A percentile compares a stretch with the other conserved stretches of the same genome.
phyloP scores from a whole-genome alignment of 2,329 filamentous ascomycete species.

The Helotiales sp. region DNA sequence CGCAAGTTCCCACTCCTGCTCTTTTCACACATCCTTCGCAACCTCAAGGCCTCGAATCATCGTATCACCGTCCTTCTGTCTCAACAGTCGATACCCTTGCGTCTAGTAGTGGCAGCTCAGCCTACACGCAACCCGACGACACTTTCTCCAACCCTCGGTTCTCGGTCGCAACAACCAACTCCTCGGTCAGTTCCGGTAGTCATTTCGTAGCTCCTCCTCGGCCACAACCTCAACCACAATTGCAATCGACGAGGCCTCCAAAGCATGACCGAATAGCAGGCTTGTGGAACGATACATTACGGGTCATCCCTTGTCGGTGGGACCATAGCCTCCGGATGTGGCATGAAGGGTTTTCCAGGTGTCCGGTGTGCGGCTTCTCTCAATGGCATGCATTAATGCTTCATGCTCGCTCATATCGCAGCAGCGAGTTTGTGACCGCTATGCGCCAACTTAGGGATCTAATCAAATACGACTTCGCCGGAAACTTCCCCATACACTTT shows the following conservation, averaged over 20 bases:
- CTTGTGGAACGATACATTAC: constrained; percentile 31
- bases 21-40: constrained; percentile 3
- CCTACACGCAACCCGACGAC: constrained; percentile 27
- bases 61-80: constrained; percentile 28
- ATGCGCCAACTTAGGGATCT: constrained; percentile 25
- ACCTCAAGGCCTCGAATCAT: neutral
- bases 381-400: constrained; percentile 36
- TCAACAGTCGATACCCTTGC: constrained; percentile 25
- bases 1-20: neutral
- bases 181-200: constrained; percentile 28
- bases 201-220: constrained; percentile 13
- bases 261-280: constrained; percentile 32
- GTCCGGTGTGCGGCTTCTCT: constrained; percentile 32
- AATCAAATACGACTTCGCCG: constrained; percentile 30
- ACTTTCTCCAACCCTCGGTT: constrained; percentile 28
- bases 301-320: constrained; percentile 32
- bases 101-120: constrained; percentile 26
- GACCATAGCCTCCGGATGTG: constrained; percentile 32
- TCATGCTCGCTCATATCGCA: constrained; percentile 27
- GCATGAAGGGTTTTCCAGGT: constrained; percentile 27
- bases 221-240: constrained; percentile 17
- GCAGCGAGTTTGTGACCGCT: constrained; percentile 22
- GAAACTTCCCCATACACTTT: constrained; percentile 33
- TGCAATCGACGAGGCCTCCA: constrained; percentile 14
- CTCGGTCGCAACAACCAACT: constrained; percentile 32